phyloP scores from a whole-genome alignment of 2,329 filamentous ascomycete species.

The Dothideomycetidae sp. region DNA sequence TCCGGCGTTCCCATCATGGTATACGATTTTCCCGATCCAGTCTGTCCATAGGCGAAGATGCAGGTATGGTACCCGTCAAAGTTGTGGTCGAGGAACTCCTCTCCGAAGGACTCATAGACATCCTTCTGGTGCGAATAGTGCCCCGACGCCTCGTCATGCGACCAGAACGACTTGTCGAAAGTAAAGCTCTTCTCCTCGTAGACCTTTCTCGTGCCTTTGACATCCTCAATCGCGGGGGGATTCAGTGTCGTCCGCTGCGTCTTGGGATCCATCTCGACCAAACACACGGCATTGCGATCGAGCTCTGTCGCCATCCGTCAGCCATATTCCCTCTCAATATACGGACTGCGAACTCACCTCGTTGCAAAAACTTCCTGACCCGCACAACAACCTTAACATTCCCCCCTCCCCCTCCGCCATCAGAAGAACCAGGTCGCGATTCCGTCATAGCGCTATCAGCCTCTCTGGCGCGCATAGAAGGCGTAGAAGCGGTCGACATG shows the following conservation, averaged over 20 bases:
- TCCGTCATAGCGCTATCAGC: conserved; percentile 18
- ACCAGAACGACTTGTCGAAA: conserved; percentile 98
- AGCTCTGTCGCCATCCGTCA: conserved; percentile 47
- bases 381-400: conserved; percentile 39
- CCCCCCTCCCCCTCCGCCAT: conserved; percentile 32
- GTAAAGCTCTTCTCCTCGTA: conserved; percentile 83
- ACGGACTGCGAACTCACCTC: conserved; percentile 23
- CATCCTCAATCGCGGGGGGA: conserved; percentile 37
- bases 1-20: conserved; percentile 89
- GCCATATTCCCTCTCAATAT: conserved; percentile 12
- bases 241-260: conserved; percentile 74
- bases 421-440: conserved; percentile 14
- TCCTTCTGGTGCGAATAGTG: conserved; percentile 90
- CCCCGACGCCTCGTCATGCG: conserved; percentile 60
- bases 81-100: conserved; percentile 97
- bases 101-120: conserved; percentile 83
- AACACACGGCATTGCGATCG: conserved; percentile 64
- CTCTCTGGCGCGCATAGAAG: conserved; percentile 27
- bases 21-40: conserved; percentile 93
- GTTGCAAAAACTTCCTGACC: conserved; percentile 32
- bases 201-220: conserved; percentile 50
- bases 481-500: conserved; percentile 25
- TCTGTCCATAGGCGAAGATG: conserved; percentile 97
- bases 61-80: conserved; percentile 99
- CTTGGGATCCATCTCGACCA: conserved; percentile 80